Base-by-base conservation (phyloP, 2,329 filamentous ascomycete species). In the Parascedosporium putredinis region DNA sequence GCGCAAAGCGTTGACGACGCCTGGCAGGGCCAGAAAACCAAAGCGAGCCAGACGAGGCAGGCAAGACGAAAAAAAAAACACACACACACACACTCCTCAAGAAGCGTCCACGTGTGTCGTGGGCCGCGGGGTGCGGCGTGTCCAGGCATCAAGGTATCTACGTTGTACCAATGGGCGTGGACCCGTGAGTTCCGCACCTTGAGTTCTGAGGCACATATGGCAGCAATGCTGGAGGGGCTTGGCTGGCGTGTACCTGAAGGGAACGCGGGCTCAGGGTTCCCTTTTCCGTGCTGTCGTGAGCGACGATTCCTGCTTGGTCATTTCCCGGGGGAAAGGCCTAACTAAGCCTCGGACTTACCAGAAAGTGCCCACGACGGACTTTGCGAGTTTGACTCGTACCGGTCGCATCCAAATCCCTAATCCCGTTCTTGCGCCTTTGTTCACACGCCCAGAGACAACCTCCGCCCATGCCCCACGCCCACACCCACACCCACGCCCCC, bases 331-430 rank as follows among this genome's bases (percentile, higher is more conserved):
- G n/a, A n/a, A n/a, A n/a, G n/a, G n/a, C n/a, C n/a, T n/a, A n/a
- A n/a, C n/a, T n/a, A 42, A 16, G 20, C 18, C 38, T 42, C 38
- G 45, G 45, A 47, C 29, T 47, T 36, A 47, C 27, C 18, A 47
- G 31, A 29, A 33, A 16, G n/a, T 46, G 24, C 44, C 44, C 31
- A n/a, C 31, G 29, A 20, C 38, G 38, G 38, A 42, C 38, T 42
- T 42, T 42, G 38, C 38, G 22, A 45, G 16, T 33, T 27, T 23
- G 9, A 16, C 25, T 23, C 44, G 25, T 33, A 18, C 22, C 4
- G 25, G 20, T 14, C 33, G 23, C 29, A 24, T 14, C 3, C 14
- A 22, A 36, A 33, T 31, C 20, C 22, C 25, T 31, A 24, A 34
- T 34, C 27, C 45, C 29, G 29, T 18, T 23, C 25, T 23, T n/a